phyloP scores from a whole-genome alignment of 176 grass and related monocot species.

The Carex littledalei region DNA sequence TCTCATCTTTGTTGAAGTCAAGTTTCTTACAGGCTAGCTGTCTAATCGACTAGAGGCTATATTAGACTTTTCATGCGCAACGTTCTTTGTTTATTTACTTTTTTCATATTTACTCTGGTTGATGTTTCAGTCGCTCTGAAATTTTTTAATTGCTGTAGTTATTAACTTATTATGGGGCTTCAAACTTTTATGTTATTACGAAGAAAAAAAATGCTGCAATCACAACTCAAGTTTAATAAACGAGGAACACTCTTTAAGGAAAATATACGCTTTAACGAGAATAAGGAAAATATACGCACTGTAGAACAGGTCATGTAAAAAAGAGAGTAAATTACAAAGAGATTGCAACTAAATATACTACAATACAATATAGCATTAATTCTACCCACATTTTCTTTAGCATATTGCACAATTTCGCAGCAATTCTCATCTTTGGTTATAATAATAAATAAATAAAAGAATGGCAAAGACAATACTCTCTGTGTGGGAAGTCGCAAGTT shows the following conservation, averaged over 20 bases:
- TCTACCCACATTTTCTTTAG: not conserved
- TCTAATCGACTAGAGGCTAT: too few species aligned
- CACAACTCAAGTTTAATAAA: too few species aligned
- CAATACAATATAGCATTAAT: not conserved
- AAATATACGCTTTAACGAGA: not conserved
- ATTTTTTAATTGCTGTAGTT: not conserved
- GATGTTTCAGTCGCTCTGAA: not conserved
- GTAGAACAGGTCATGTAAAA: not conserved
- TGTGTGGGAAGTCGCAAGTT: too few species aligned
- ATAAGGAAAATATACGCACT: not conserved
- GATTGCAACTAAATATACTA: not conserved
- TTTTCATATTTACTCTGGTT: not conserved
- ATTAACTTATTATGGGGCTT: too few species aligned
- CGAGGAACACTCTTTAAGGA: not conserved
- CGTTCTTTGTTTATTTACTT: not conserved
- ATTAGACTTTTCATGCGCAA: too few species aligned
- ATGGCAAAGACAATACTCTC: not conserved
- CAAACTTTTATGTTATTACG: too few species aligned
- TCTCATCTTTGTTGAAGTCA: too few species aligned
- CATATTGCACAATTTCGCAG: not conserved
- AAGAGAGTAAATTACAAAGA: not conserved
- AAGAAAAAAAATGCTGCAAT: too few species aligned
- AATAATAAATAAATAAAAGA: not conserved
- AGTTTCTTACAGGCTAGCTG: too few species aligned
- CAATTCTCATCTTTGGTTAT: not conserved